Base-by-base conservation (phyloP, 1,284 basidiomycete genomes). In the Cryptococcus sp. region DNA sequence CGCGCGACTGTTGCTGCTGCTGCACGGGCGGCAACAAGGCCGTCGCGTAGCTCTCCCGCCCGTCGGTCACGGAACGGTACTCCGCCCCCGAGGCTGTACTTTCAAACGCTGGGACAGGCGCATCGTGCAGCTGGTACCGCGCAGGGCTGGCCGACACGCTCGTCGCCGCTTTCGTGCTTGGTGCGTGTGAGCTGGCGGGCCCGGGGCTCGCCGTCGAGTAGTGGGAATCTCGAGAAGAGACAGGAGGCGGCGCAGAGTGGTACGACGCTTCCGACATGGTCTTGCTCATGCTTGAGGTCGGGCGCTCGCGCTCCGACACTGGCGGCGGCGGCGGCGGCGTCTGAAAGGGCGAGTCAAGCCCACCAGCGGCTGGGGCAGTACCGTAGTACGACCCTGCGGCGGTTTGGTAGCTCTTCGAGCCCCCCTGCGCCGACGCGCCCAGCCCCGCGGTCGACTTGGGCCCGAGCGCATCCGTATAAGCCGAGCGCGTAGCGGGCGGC, bases 91-190 rank as follows among this genome's bases (percentile, higher is more conserved):
- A 28, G 21, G 23, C 16, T 8, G 12, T 20, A 8, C 21, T 16
- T 8, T 28, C 8, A 24, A 50, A 50, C 12, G 48, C 40, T 12
- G 56, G 60, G 12, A 64, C 63, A 39, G 62, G 65, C 2, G 52
- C 46, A 46, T 72, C 70, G 33, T 70, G 62, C 16, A 70, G 55
- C 46, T 67, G 65, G 48, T 67, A 69, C 33, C 61, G 52, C 11
- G 46, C 40, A 3, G 56, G 55, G 13, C 42, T 53, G 3, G 39
- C 35, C 15, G 42, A 33, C 40, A 40, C 35, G 36, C 40, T 47
- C 4, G 51, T 33, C 13, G 54, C 45, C 2, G 55, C 47, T 3
- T 28, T 20, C 16, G 53, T 40, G 12, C 49, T 49, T 8, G 46
- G 7, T 16, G 50, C 44, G 23, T 52, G 45, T 3, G 37, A 45